phyloP scores from a whole-genome alignment of 176 grass and related monocot species.

The Stipa capillata region DNA sequence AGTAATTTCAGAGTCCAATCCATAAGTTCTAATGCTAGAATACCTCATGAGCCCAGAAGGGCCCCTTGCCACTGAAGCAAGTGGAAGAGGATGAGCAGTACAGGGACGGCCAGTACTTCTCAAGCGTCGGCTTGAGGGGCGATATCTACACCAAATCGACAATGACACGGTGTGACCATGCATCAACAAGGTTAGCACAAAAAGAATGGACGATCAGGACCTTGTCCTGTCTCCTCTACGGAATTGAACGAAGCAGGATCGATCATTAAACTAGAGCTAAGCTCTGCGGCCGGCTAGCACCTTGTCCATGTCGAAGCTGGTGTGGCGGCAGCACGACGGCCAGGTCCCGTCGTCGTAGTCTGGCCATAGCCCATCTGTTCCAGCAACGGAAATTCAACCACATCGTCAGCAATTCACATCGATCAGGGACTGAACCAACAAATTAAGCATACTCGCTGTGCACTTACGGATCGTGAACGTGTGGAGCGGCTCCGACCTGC shows the following conservation, averaged over 20 bases:
- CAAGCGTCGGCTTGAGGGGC: conserved; percentile 16
- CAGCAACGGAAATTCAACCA: neutral
- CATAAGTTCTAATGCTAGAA: neutral
- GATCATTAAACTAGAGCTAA: neutral
- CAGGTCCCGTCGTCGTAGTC: conserved; percentile 54
- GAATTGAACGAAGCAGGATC: neutral
- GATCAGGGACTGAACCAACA: neutral
- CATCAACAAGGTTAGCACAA: neutral
- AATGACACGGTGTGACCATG: neutral
- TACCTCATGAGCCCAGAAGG: conserved; percentile 62
- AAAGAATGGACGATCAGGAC: neutral
- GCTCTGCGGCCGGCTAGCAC: neutral
- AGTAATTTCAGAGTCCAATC: neutral
- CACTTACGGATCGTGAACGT: conserved; percentile 91
- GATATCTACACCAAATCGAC: conserved; percentile 15
- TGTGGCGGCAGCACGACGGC: conserved; percentile 47
- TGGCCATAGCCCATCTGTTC: conserved; percentile 44
- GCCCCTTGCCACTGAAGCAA: conserved; percentile 45
- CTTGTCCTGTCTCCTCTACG: neutral
- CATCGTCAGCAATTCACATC: neutral
- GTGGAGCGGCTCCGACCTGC: conserved; percentile 52
- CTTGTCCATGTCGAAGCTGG: conserved; percentile 39
- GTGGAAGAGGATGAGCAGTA: conserved; percentile 37
- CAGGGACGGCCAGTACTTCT: conserved; percentile 46
- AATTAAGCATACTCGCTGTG: neutral